Evolutionary conservation across 2,329 filamentous ascomycete species (phyloP), one percentile per base, ranked within the genome.

Genomic region (Cladophialophora chaetospira): DNA sequence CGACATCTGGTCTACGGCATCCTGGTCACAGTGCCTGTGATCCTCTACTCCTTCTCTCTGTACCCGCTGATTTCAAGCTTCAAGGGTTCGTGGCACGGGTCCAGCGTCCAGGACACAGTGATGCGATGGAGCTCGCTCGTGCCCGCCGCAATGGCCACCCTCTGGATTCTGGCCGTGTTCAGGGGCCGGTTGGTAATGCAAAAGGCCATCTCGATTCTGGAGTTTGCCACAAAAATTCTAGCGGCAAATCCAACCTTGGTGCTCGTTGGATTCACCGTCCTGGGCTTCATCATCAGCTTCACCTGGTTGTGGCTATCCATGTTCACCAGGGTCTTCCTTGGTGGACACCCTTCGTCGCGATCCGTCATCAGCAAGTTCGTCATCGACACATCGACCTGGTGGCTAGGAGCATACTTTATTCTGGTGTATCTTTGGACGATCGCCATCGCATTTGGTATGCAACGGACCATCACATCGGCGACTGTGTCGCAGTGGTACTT

Each of bases 401-500:
- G 91, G 89, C 80, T 99, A 3, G 94, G 89, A n/a, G 82, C 85
- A 21, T 96, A 87, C 71, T 99, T 97, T 75, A 84, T 97, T 64
- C 77, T 97, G 57, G 88, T 97, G 77, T 97, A 97, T 73, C 86
- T 97, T 65, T 99, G 94, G 94, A 94, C 91, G 0, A 79, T 97
- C 38, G 88, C 89, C 2, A 84, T 97, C 55, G 86, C 96, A 69
- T 88, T 91, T 55, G 91, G 91, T 15, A 83, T 97, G 19, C 93
- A 99, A 71, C 87, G 94, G 57, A 87, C 90, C 19, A 94, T 92
- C 13, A 96, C 93, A 11, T 93, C 91, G 21, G 94, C 94, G 9
- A 96, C 93, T 0, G 93, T 97, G 21, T 96, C 91, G 36, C 94
- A 99, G 73, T 99, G 94, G 94, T 99, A 99, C 74, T 99, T 97